Conservation (phyloP, 208 protist genomes). For the Lotmaria passim region DNA sequence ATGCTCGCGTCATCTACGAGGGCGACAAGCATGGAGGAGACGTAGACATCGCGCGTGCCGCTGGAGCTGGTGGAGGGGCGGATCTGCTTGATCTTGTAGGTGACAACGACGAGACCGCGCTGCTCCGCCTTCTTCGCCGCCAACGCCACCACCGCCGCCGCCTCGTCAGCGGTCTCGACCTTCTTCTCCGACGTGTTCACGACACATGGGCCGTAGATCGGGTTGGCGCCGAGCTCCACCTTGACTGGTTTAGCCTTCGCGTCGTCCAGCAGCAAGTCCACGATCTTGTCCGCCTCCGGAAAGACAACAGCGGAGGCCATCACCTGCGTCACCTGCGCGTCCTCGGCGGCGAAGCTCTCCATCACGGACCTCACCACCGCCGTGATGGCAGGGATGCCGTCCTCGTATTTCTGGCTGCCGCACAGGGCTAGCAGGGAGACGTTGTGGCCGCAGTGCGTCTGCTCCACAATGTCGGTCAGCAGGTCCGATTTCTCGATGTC, state of each 20-base stretch:
- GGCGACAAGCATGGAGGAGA: conserved; percentile 46
- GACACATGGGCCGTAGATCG: conserved; percentile 63
- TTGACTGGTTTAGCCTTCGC: conserved; percentile 26
- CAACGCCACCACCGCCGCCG: conserved; percentile 33
- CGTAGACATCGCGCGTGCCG: conserved; percentile 43
- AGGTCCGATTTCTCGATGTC: conserved; percentile 43
- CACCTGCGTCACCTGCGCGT: conserved; percentile 37
- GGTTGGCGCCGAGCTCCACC: conserved; percentile 49
- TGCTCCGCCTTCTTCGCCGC: conserved; percentile 28
- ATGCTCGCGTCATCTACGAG: conserved; percentile 40
- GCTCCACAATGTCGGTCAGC: conserved; percentile 46
- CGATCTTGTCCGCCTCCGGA: conserved; percentile 22
- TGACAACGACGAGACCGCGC: conserved; percentile 37
- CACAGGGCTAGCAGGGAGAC: conserved; percentile 45
- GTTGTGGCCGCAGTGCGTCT: conserved; percentile 54
- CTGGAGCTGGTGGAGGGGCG: conserved; percentile 10
- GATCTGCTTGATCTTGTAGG: conserved; percentile 55
- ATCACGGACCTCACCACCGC: conserved; percentile 36
- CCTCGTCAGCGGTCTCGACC: conserved; percentile 36
- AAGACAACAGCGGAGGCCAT: conserved; percentile 37
- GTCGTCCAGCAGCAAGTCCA: conserved; percentile 35
- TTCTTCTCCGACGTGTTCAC: conserved; percentile 48
- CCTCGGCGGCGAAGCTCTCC: conserved; percentile 32
- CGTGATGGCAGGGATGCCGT: conserved; percentile 15
- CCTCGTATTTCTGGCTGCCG: conserved; percentile 21